These are phyloP conservation scores for Dactylellina parvicollis DNA, from an alignment of 2,329 filamentous ascomycete species.

Conservation along the genomic window DNA sequence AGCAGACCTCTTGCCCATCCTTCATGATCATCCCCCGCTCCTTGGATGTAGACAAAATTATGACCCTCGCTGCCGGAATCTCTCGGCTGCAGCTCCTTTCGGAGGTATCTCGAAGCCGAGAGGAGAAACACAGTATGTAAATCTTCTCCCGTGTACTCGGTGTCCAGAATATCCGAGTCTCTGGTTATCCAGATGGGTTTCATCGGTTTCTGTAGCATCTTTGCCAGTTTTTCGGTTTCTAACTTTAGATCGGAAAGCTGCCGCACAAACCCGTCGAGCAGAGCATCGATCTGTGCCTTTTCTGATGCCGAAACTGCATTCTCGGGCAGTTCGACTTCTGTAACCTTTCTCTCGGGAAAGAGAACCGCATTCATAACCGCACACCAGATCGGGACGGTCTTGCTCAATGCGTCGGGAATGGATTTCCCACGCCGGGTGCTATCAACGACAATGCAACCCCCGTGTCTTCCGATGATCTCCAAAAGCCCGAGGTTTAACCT, in stretches of 20 bases:
- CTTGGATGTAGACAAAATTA: constrained; percentile 85
- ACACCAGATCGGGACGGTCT: constrained; percentile 94
- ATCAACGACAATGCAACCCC: constrained; percentile 88
- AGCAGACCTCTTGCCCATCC: constrained; percentile 85
- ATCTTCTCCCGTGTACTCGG: constrained; percentile 8
- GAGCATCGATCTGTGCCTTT: constrained; percentile 77
- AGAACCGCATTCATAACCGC: constrained; percentile 82
- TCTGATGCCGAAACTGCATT: constrained; percentile 78
- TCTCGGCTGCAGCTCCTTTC: constrained; percentile 37
- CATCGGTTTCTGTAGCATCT: constrained; percentile 22
- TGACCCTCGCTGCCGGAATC: constrained; percentile 70
- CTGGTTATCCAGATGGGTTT: constrained; percentile 43
- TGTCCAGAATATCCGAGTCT: constrained; percentile 17
- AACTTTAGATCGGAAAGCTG: constrained; percentile 31
- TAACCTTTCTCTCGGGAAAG: constrained; percentile 70
- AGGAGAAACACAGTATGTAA: constrained; percentile 38
- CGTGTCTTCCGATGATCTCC: constrained; percentile 71
- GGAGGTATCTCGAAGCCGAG: constrained; percentile 39
- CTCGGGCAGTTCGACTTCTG: constrained; percentile 74
- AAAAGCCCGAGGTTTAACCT: constrained; percentile 86
- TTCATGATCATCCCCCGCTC: constrained; percentile 93
- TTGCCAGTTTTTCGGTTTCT: constrained; percentile 19
- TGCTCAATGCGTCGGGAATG: constrained; percentile 93
- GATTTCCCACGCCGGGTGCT: constrained; percentile 91
- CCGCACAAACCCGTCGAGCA: constrained; percentile 68